phyloP scores from a whole-genome alignment of 179 eudicot genomes.

The Camellia oleifera region DNA sequence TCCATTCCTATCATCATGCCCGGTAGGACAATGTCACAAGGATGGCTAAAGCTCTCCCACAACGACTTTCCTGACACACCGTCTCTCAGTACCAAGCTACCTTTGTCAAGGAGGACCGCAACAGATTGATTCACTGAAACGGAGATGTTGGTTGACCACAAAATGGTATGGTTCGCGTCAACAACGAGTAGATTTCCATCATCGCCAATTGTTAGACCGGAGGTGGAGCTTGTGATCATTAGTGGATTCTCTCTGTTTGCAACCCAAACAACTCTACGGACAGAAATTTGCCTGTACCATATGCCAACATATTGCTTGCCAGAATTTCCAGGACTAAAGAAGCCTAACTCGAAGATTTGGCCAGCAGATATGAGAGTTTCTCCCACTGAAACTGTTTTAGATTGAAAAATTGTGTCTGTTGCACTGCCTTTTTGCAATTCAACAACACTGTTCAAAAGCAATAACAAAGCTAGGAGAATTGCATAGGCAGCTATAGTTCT shows the following conservation, averaged over 20 bases:
- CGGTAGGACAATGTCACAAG: slow-evolving; percentile 1
- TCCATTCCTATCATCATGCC: slow-evolving; percentile 13
- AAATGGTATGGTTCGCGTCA: slow-evolving; percentile 4
- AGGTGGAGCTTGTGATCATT: neutral
- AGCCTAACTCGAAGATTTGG: neutral
- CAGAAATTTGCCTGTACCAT: slow-evolving; percentile 16
- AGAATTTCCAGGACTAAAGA: neutral
- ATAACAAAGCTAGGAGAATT: no score
- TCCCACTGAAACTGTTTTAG: no score
- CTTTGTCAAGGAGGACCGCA: slow-evolving; percentile 16
- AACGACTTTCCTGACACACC: neutral
- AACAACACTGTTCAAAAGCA: no score
- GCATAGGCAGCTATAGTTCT: no score
- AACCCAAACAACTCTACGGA: neutral
- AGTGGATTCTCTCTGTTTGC: neutral
- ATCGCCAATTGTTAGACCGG: neutral
- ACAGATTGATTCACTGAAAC: slow-evolving; percentile 8
- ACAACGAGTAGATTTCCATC: slow-evolving; percentile 15
- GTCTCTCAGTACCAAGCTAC: slow-evolving; percentile 18
- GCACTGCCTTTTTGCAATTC: no score
- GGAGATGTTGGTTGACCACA: slow-evolving; percentile 17
- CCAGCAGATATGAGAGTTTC: neutral
- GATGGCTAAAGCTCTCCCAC: slow-evolving; percentile 19
- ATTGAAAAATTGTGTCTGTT: no score
- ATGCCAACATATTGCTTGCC: slow-evolving; percentile 13